Base-by-base conservation (phyloP, 2,329 filamentous ascomycete genomes). In the Epichloe festucae region DNA sequence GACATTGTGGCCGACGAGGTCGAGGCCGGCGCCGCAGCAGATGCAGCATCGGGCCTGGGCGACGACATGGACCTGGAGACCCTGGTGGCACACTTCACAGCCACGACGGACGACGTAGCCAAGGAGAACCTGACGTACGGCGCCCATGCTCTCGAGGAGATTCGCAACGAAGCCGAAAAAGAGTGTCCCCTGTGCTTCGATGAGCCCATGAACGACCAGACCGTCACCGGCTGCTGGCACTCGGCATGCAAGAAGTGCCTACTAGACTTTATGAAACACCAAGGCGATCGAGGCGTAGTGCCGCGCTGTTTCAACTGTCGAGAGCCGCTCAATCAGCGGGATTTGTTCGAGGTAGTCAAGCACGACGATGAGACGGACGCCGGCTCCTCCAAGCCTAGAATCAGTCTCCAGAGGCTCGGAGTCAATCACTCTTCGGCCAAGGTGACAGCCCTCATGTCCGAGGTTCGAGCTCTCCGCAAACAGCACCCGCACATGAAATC, bases 151-250 rank as follows among this genome's bases (percentile, higher is more conserved):
- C 74, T 98, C 14, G 81, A 85, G 55, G 89, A 97, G 65, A 98
- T 98, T 46, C 87, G 94, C 57, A 87, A 87, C 51, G 91, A 97
- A 62, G 83, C 87, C 0, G 81, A 85, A 53, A 85, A 85, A 54
- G 93, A 98, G 70, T 98, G 93, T 61, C 91, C 93, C 0, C 87
- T 98, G 49, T 98, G 93, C 68, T 82, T 87, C 4, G 91, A 97
- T 65, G 93, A 97, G 65, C 89, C 90, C 3, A 97, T 97, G 89
- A 79, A 88, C 41, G 86, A 96, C 50, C 91, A 95, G 63, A 85
- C 87, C 0, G 93, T 98, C 1, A 97, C 93, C 0, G 88, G 89
- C 0, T 98, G 93, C 68, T 98, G 93, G 89, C 93, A 98, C 67
- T 95, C 88, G 36, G 90, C 93, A 1, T 98, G 93, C 72, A 95